Conservation (phyloP, 192 early-diverging fungal species). For the Entomortierella lignicola region DNA sequence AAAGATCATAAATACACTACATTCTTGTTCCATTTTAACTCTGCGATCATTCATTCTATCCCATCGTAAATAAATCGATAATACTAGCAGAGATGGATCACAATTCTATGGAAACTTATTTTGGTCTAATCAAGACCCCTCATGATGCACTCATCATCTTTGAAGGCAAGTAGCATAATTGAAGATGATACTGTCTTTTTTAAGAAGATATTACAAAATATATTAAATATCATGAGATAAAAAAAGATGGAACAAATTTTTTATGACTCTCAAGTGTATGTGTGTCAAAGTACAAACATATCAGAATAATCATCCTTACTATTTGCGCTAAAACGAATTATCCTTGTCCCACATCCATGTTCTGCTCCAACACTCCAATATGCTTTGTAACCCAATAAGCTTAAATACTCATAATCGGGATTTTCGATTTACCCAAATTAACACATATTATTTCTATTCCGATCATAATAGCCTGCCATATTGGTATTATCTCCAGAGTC, state of each 20-base stretch:
- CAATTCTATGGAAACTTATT: constrained; percentile 81
- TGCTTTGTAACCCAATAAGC: no score
- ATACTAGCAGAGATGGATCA: constrained; percentile 31
- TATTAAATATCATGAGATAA: not conserved
- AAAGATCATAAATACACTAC: not conserved
- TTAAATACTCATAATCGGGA: no score
- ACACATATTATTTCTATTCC: not conserved
- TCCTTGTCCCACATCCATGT: no score
- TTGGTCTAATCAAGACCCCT: constrained; percentile 86
- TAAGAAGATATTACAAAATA: not conserved
- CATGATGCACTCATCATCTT: constrained; percentile 91
- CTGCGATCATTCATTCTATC: not conserved
- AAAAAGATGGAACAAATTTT: no score
- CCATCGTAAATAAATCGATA: no score
- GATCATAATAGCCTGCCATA: constrained; percentile 74
- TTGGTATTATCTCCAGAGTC: constrained; percentile 77
- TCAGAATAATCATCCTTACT: no score
- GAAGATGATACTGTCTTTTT: no score
- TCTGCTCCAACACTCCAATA: no score
- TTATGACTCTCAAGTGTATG: no score
- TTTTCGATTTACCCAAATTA: no score
- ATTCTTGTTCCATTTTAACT: constrained; percentile 28
- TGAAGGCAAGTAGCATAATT: constrained; percentile 63
- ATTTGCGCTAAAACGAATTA: no score
- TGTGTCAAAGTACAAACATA: no score